Evolutionary conservation across 768 basidiomycete genomes (phyloP).

Genomic region (Boletus tomentosulus): DNA sequence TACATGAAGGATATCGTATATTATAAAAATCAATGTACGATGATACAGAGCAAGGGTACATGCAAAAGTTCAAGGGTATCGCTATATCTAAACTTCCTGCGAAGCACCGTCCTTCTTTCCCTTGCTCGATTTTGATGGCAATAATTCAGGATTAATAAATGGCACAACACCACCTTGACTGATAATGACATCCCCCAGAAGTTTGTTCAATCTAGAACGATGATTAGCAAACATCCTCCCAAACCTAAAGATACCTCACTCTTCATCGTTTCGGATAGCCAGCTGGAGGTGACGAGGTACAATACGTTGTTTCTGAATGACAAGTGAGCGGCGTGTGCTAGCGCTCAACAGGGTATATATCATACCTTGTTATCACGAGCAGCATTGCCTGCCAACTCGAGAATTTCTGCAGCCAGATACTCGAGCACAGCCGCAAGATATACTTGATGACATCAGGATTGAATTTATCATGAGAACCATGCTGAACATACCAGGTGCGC

Average conservation of each 20-base stretch:
- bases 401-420: constrained; percentile 82
- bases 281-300: constrained; percentile 75
- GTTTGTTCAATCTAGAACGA: constrained; percentile 45
- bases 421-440: constrained; percentile 85
- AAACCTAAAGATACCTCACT: constrained; percentile 36
- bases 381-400: constrained; percentile 78
- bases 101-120: constrained; percentile 48
- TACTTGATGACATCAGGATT: constrained; percentile 38
- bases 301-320: constrained; percentile 61
- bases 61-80: background rate
- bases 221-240: background rate
- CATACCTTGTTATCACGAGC: constrained; percentile 67
- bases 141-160: constrained; percentile 49
- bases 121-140: constrained; percentile 43
- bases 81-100: constrained; percentile 42
- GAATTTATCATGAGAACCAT: background rate
- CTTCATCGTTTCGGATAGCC: constrained; percentile 74
- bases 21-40: constrained; percentile 23
- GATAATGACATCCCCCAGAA: constrained; percentile 62
- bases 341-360: background rate
- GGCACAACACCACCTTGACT: constrained; percentile 76
- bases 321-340: background rate
- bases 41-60: constrained; percentile 21
- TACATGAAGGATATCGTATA: constrained; percentile 30
- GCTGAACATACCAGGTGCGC: constrained; percentile 53